Evolutionary conservation across 345 rosid species (phyloP).

Genomic region (Gynandropsis gynandra): DNA sequence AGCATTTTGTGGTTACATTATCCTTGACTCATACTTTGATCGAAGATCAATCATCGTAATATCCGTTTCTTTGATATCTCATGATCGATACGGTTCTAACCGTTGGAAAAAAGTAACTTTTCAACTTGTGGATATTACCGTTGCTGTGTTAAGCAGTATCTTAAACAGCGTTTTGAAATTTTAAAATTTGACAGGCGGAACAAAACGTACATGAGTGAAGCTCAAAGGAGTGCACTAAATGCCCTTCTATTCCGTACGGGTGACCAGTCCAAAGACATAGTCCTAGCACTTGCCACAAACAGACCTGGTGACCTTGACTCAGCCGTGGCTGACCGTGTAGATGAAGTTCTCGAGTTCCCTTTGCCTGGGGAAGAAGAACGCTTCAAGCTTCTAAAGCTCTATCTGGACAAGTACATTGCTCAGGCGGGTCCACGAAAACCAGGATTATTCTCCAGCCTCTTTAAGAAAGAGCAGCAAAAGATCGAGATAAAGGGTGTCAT

Average conservation of each 20-base stretch:
- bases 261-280: constrained; percentile 91
- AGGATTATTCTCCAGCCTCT: constrained; percentile 45
- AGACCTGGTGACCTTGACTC: constrained; percentile 96
- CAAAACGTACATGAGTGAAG: constrained; percentile 96
- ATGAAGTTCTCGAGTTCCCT: constrained; percentile 87
- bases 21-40: not conserved
- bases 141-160: too few relatives aligned
- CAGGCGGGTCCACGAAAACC: constrained; percentile 63
- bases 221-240: constrained; percentile 92
- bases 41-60: too few relatives aligned
- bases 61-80: too few relatives aligned
- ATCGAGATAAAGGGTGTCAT: constrained; percentile 76
- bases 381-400: constrained; percentile 72
- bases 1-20: not conserved
- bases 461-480: constrained; percentile 55
- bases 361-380: constrained; percentile 81
- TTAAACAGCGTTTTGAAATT: too few relatives aligned
- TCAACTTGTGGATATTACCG: constrained; percentile 7
- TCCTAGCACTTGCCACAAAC: constrained; percentile 91
- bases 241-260: constrained; percentile 93
- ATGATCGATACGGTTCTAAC: too few relatives aligned
- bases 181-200: constrained; percentile 53
- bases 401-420: constrained; percentile 80
- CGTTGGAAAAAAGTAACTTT: too few relatives aligned
- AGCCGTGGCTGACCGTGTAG: constrained; percentile 87